A percentile compares a stretch with the other conserved stretches of the same genome.
phyloP scores from a whole-genome alignment of 2,329 filamentous ascomycete species.

The Pseudogymnoascus sp. region DNA sequence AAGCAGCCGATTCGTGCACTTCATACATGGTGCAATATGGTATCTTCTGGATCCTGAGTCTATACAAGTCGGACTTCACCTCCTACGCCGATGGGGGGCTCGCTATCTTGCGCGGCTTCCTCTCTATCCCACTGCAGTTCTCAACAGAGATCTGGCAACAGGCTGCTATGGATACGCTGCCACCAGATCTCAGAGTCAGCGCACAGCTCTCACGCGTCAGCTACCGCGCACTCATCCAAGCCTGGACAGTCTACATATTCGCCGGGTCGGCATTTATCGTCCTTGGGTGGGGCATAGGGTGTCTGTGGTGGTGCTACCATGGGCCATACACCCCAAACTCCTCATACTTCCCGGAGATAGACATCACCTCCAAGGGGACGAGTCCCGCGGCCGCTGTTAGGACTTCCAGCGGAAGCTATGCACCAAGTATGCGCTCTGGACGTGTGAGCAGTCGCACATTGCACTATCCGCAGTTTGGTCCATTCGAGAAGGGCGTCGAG shows the following conservation, averaged over 20 bases:
- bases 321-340: background rate
- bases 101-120: slow-evolving; percentile 3
- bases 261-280: background rate
- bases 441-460: slow-evolving; percentile 3
- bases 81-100: background rate
- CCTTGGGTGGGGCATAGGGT: background rate
- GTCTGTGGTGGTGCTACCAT: background rate
- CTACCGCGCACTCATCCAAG: background rate
- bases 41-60: background rate
- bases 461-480: background rate
- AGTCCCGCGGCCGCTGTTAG: background rate
- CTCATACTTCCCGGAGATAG: background rate
- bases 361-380: background rate
- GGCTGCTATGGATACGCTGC: slow-evolving; percentile 3
- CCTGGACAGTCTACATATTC: background rate
- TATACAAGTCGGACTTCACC: background rate
- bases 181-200: background rate
- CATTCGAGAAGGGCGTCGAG: slow-evolving; percentile 4
- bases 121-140: slow-evolving; percentile 1
- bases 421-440: background rate
- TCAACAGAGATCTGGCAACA: slow-evolving; percentile 1
- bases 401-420: background rate
- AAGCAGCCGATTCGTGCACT: background rate
- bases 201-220: background rate
- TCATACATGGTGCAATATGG: background rate